phyloP scores from a whole-genome alignment of 257 asterid species.

The Henckelia pumila region DNA sequence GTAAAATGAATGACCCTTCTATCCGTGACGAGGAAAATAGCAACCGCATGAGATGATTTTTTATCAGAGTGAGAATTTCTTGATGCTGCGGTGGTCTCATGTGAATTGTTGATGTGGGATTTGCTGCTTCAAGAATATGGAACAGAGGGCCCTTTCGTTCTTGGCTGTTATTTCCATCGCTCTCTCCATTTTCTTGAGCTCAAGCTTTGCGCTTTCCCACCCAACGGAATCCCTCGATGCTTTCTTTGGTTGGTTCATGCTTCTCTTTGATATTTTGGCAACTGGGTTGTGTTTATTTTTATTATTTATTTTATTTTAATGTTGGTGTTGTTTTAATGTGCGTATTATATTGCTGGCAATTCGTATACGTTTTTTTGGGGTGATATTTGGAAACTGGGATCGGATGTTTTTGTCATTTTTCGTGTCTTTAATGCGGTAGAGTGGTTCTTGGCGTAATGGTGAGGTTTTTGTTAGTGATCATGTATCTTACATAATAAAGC shows the following conservation, averaged over 20 bases:
- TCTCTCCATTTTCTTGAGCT: constrained; percentile 30
- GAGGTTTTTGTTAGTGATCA: neutral
- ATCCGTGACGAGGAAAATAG: constrained; percentile 21
- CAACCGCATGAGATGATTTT: constrained; percentile 22
- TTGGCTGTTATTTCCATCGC: constrained; percentile 23
- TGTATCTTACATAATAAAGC: neutral
- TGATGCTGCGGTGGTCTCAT: constrained; percentile 29
- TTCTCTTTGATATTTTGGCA: constrained; percentile 23
- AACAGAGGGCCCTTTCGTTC: constrained; percentile 25
- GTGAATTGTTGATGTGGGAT: constrained; percentile 30
- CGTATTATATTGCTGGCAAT: neutral
- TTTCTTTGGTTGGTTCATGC: constrained; percentile 35
- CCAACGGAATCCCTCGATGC: constrained; percentile 37
- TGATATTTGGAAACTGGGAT: neutral
- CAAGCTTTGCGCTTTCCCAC: constrained; percentile 27
- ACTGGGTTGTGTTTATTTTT: constrained; percentile 27
- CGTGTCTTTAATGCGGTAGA: neutral
- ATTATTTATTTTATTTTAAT: constrained; percentile 14
- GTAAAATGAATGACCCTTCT: constrained; percentile 19
- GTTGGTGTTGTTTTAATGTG: constrained; percentile 5
- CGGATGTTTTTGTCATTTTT: neutral
- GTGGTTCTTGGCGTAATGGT: neutral
- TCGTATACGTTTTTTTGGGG: constrained; percentile 13
- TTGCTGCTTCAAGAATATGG: constrained; percentile 26
- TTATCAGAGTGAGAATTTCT: constrained; percentile 29